Evolutionary conservation across 169 alveolate species (phyloP), one percentile per base, ranked within the genome.

Genomic region (Condylostoma magnum): DNA sequence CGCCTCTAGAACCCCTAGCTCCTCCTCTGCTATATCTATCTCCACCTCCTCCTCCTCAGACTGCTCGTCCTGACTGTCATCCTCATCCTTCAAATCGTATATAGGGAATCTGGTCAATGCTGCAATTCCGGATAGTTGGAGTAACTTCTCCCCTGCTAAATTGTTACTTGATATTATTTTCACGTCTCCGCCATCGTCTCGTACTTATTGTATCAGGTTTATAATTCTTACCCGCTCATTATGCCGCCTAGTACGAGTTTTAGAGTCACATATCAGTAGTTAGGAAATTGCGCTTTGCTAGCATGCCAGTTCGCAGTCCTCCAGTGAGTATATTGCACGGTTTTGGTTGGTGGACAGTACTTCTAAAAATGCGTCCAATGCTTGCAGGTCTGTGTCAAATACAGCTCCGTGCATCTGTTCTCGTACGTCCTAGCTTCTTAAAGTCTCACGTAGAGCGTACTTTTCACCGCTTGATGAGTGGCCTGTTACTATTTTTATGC

Each of bases 401-500:
- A 76, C 69, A 25, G 79, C 55, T 31, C 73, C 78, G 41, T 68
- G 58, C n/a, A 86, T 76, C 53, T 63, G 50, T 31, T 67, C 77
- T 68, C 80, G 68, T 8, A 86, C 79, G 2, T 80, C 76, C 4
- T 77, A 71, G 25, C 50, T 69, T 8, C 18, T 6, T 2, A 73
- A 30, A 57, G 56, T 25, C 4, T 46, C 74, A 22, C 37, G 70
- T 72, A 86, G 68, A 12, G 86, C 77, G 34, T 79, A 83, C 65
- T 86, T 86, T 57, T 60, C 84, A 4, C 93, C 93, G 2, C 83
- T 67, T 12, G 90, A 82, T 12, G 90, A 72, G 70, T 86, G 93
- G 5, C 84, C 55, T 33, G 70, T 60, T 31, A 86, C 75, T 22
- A 82, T 43, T 55, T 75, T 71, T 33, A 79, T 79, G 10, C 63